Evolutionary conservation across 2,329 filamentous ascomycete genomes (phyloP), one percentile per base, ranked within the genome.

Genomic region (Mycocentrospora acerina): DNA sequence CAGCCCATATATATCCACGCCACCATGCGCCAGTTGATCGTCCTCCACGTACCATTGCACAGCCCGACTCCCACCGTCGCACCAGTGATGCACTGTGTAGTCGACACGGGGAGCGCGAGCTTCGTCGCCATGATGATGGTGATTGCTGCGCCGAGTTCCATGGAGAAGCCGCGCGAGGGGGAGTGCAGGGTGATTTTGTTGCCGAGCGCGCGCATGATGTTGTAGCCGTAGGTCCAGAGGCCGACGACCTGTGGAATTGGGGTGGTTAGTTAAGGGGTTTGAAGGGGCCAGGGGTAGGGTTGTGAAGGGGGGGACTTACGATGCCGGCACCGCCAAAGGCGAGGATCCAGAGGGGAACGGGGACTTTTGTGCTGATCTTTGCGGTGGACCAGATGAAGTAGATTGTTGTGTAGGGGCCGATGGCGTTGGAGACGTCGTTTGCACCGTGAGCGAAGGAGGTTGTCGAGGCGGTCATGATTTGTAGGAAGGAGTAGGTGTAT

Each of bases 381-480:
- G 40, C 51, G 4, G 71, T 74, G 18, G 69, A 57, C 81, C 82
- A 86, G 54, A 83, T 77, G 48, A 78, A 69, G 66, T 74, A 86
- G 59, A 85, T 80, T 37, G 79, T 77, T 1, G 82, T 79, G 53
- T 79, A 83, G 2, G 82, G 82, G 6, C 55, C 58, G 14, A 60
- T 53, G 11, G 50, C 80, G 56, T 79, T 85, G 48, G 77, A 71
- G 14, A 85, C 78, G 43, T 85, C 82, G 63, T 85, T 86, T 50
- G 82, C 81, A 14, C 82, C 82, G 64, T 86, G 84, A 1, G 83
- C 81, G 55, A 88, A 87, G 2, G 83, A 86, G 4, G 83, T 81
- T 26, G 83, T 86, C 66, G 81, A 83, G 42, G 84, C 84, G 29
- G 84, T 66, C 31, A 69, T 34, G 35, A 66, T 53, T 35, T 66